Conservation (phyloP, 441 rosid species). For the Erodium moschatum region DNA sequence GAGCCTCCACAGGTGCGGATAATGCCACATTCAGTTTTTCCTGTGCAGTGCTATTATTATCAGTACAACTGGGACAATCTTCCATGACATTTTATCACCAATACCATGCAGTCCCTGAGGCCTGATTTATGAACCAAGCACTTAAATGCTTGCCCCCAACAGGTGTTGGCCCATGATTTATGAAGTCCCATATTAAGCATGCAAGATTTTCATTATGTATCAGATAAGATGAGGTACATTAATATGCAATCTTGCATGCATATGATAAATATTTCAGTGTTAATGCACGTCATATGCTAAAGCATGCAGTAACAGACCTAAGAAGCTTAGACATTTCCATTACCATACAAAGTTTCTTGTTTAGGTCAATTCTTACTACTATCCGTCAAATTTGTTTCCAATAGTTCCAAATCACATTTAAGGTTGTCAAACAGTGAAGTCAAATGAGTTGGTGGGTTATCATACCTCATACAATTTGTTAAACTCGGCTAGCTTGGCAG, state of each 20-base stretch:
- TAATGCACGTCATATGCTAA: not conserved
- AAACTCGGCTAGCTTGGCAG: conserved; percentile 72
- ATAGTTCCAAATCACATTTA: not conserved
- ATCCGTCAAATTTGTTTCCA: not conserved
- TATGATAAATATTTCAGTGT: not conserved
- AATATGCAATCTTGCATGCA: not conserved
- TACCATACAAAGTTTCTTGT: not conserved
- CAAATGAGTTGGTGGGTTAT: conserved; percentile 1
- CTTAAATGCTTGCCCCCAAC: not conserved
- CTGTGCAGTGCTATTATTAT: conserved; percentile 36
- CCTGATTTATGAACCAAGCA: not conserved
- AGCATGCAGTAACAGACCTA: not conserved
- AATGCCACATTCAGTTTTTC: conserved; percentile 63
- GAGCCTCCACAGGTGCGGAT: conserved; percentile 90
- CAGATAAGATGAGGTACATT: not conserved
- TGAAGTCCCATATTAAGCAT: not conserved
- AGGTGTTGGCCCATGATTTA: no score
- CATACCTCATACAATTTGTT: conserved; percentile 57
- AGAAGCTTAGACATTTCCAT: not conserved
- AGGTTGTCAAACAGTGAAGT: not conserved
- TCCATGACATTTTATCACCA: not conserved
- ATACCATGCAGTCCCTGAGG: not conserved
- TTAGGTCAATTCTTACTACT: not conserved
- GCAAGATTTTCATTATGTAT: not conserved
- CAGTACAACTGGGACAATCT: conserved; percentile 14